Percentiles rank a stretch among this genome's conserved stretches.
Conservation (phyloP, 2,329 filamentous ascomycete genomes). For the Cladophialophora exuberans region DNA sequence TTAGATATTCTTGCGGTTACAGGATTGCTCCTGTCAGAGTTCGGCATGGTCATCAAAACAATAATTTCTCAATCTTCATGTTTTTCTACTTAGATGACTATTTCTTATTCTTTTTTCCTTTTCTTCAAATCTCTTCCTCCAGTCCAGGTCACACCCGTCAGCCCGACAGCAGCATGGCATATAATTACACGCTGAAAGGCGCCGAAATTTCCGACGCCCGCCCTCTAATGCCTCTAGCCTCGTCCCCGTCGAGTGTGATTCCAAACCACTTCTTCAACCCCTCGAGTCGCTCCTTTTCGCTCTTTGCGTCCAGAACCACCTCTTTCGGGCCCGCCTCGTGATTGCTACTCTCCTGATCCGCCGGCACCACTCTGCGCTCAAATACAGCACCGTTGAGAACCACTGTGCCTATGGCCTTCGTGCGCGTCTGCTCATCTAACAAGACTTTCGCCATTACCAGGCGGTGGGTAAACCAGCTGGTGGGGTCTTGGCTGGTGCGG, state of each 20-base stretch:
- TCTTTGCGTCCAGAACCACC: constrained; percentile 51
- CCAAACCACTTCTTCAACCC: constrained; percentile 58
- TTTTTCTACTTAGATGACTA: no score
- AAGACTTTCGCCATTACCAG: constrained; percentile 61
- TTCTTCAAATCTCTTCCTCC: no score
- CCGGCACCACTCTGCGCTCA: constrained; percentile 12
- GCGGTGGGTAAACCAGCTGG: constrained; percentile 58
- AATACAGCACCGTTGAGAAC: constrained; percentile 56
- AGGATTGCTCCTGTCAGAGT: no score
- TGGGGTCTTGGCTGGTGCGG: constrained; percentile 54
- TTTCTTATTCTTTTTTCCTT: no score
- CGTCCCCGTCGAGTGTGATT: constrained; percentile 55
- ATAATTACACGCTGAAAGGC: constrained; percentile 3
- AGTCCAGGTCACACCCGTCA: no score
- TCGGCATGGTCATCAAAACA: no score
- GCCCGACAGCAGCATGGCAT: no score
- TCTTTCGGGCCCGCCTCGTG: constrained; percentile 57
- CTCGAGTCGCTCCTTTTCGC: constrained; percentile 58
- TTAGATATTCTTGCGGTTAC: no score
- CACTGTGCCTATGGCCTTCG: constrained; percentile 55
- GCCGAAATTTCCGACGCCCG: constrained; percentile 51
- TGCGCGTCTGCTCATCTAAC: constrained; percentile 50
- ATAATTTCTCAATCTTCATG: no score
- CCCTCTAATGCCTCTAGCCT: constrained; percentile 56
- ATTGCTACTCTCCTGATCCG: no score